Base-by-base conservation (phyloP, 768 basidiomycete genomes). In the Pholiota microspora region DNA sequence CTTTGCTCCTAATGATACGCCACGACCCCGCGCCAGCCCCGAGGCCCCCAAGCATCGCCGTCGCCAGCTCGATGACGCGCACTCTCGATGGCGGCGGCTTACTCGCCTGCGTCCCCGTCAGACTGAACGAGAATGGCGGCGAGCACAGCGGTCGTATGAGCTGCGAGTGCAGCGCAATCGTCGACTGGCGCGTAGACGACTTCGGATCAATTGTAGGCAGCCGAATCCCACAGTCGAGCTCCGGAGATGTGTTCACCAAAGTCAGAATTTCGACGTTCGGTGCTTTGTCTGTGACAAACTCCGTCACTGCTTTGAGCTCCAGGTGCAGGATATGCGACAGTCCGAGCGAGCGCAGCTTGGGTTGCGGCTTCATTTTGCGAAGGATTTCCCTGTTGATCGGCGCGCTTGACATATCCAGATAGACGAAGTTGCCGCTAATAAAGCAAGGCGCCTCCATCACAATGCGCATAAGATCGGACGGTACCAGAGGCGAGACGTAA, bases 1-100 rank as follows among this genome's bases (percentile, higher is more conserved):
- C 96, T 68, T 97, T 97, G 64, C 92, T 93, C 55, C 84, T 78
- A n/a, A 98, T 77, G 56, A 90, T 88, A 49, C 88, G 81, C 96
- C 96, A 99, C 27, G 88, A 74, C 4, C 86, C 89, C 0, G 85
- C 91, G 3, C 92, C 93, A 1, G 79, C 80, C 6, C 92, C 92
- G 2, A 96, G 76, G 4, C 80, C 81, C 45, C 81, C 76, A 4
- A 98, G 78, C 60, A 92, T 77, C 18, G 80, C 74, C 13, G 84
- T 80, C 27, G 88, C 84, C 12, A 98, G 73, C 71, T 99, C 96
- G 51, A 99, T 80, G 25, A 97, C 91, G 16, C 96, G 84, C 24
- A 98, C 72, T 12, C 83, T 77, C 15, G 94, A 94, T 10, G 84
- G 82, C 2, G 86, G 75, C 16, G 77, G 71, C 9, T 68, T 60